Conservation (phyloP, 2,329 filamentous ascomycete species). For the Neonectria sp. region DNA sequence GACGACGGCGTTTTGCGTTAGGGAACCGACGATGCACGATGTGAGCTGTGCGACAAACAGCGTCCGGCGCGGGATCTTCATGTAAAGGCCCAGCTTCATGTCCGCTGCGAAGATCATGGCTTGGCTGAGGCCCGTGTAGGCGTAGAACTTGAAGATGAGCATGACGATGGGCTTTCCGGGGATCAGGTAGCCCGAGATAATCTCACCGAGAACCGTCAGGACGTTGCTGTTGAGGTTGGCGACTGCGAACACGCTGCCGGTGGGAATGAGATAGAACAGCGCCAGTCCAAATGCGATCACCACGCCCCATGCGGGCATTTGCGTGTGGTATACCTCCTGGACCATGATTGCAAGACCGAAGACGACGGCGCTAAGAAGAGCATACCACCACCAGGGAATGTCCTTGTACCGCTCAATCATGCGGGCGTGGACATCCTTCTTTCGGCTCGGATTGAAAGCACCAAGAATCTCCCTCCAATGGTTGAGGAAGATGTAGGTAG, state of each 20-base stretch:
- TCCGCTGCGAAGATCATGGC: slow-evolving; percentile 62
- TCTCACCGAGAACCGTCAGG: slow-evolving; percentile 49
- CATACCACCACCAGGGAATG: slow-evolving; percentile 58
- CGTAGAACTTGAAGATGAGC: slow-evolving; percentile 43
- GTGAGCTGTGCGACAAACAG: slow-evolving; percentile 62
- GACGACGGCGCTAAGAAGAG: slow-evolving; percentile 47
- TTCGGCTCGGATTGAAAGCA: slow-evolving; percentile 25
- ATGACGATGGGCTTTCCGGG: slow-evolving; percentile 39
- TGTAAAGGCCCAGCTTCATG: slow-evolving; percentile 65
- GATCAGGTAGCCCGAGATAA: slow-evolving; percentile 45
- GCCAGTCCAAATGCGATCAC: slow-evolving; percentile 44
- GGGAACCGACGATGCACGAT: slow-evolving; percentile 54
- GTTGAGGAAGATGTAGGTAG: slow-evolving; percentile 33
- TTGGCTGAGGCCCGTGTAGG: slow-evolving; percentile 50
- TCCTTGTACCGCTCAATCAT: slow-evolving; percentile 49
- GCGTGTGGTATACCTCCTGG: slow-evolving; percentile 42
- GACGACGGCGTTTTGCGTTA: slow-evolving; percentile 56
- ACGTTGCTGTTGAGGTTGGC: slow-evolving; percentile 55
- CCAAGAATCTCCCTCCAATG: slow-evolving; percentile 29
- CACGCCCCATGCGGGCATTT: slow-evolving; percentile 45
- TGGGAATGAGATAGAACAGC: slow-evolving; percentile 38
- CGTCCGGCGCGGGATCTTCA: slow-evolving; percentile 63
- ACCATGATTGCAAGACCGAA: slow-evolving; percentile 51
- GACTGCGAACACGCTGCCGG: slow-evolving; percentile 48
- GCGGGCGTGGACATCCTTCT: slow-evolving; percentile 55